phyloP scores from a whole-genome alignment of 2,329 filamentous ascomycete species.

The Neonectria punicea region DNA sequence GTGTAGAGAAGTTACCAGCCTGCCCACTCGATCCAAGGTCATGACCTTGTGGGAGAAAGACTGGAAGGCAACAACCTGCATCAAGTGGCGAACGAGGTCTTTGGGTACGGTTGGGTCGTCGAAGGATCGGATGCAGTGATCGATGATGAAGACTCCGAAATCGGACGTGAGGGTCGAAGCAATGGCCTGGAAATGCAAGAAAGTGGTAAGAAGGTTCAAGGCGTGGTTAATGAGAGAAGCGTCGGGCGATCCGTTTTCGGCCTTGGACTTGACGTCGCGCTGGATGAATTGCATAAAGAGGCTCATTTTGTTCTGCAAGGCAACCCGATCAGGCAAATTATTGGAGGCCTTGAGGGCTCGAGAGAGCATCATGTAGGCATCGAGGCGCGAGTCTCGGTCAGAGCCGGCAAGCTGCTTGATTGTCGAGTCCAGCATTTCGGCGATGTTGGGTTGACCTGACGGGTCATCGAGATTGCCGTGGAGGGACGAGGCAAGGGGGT shows the following conservation, averaged over 20 bases:
- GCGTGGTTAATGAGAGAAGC: slow-evolving; percentile 80
- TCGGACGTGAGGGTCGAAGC: slow-evolving; percentile 78
- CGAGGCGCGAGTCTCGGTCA: slow-evolving; percentile 77
- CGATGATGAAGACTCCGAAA: slow-evolving; percentile 82
- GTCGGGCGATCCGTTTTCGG: slow-evolving; percentile 67
- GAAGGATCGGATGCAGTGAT: slow-evolving; percentile 80
- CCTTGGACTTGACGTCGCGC: slow-evolving; percentile 77
- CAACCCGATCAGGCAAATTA: slow-evolving; percentile 79
- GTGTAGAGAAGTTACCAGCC: slow-evolving; percentile 76
- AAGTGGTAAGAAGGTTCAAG: slow-evolving; percentile 78
- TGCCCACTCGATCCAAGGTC: slow-evolving; percentile 75
- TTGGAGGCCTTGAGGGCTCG: slow-evolving; percentile 83
- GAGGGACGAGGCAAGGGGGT: slow-evolving; percentile 54
- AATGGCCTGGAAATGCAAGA: slow-evolving; percentile 80
- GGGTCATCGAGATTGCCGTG: slow-evolving; percentile 55
- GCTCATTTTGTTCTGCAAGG: slow-evolving; percentile 79
- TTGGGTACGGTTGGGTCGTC: slow-evolving; percentile 77
- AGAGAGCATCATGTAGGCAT: slow-evolving; percentile 86
- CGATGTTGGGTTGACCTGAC: slow-evolving; percentile 65
- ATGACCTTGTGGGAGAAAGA: slow-evolving; percentile 81
- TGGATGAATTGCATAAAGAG: slow-evolving; percentile 84
- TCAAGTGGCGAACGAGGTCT: slow-evolving; percentile 79
- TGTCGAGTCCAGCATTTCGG: slow-evolving; percentile 85
- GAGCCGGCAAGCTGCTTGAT: slow-evolving; percentile 82
- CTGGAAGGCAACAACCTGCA: slow-evolving; percentile 84